Conservation (phyloP, 2,329 filamentous ascomycete genomes). For the Talaromyces sp. region DNA sequence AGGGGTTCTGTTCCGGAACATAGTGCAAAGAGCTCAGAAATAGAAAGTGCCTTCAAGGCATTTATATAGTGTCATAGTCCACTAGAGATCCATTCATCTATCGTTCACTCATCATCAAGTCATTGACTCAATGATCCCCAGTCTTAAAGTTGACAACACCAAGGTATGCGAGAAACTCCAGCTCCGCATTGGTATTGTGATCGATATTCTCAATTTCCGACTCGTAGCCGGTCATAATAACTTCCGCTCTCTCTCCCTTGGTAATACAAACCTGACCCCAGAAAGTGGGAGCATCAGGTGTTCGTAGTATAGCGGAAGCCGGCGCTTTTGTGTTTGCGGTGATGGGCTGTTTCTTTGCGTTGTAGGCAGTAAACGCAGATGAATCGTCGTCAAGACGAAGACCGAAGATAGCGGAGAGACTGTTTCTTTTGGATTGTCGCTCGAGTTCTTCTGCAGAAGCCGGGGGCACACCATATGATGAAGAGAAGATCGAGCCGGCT, state of each 20-base stretch:
- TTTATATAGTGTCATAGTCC: not conserved
- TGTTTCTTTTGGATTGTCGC: not conserved
- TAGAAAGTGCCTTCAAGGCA: not conserved
- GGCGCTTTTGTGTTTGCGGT: not conserved
- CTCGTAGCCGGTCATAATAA: too few relatives aligned
- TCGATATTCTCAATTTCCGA: not conserved
- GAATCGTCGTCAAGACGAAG: not conserved
- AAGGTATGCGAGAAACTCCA: not conserved
- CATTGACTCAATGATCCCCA: not conserved
- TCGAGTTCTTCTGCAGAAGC: conserved; percentile 5
- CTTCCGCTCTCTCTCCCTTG: too few relatives aligned
- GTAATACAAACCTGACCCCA: not conserved
- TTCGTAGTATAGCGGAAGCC: not conserved
- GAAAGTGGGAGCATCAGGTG: not conserved
- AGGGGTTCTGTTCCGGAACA: conserved; percentile 1
- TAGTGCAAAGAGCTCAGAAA: not conserved
- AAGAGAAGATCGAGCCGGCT: conserved; percentile 8
- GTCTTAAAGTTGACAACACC: not conserved
- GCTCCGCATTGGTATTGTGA: not conserved
- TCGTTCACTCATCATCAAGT: not conserved
- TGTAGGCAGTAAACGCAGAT: not conserved
- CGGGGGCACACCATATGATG: not conserved
- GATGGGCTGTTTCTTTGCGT: not conserved
- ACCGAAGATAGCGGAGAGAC: conserved; percentile 5
- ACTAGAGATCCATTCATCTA: not conserved